Base-by-base conservation (phyloP, 495 filamentous ascomycete species). In the Sordaria brevicollis region DNA sequence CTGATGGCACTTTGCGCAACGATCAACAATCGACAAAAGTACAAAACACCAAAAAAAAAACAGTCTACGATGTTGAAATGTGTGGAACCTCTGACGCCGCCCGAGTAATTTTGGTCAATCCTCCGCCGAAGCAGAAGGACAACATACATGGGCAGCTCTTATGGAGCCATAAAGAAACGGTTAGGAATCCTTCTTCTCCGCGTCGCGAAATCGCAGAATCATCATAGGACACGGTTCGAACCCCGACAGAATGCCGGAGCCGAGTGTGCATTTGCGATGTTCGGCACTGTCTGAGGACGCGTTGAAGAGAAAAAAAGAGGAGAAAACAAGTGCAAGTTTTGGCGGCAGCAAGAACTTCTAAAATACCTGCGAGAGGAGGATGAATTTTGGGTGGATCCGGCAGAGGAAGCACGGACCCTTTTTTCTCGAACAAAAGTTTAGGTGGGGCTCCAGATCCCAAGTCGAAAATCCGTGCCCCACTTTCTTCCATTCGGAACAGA, bases 21-120 rank as follows among this genome's bases (percentile, higher is more conserved):
- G 13, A 62, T 62, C 25, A 54, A 25, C 19, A 54, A 49, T n/a
- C n/a, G n/a, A 29, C 43, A 49, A 13, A 29, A 21, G 43, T 6
- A 11, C 43, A 62, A 62, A 62, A 62, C 49, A 62, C 49, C 49
- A 31, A 8, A 8, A 31, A 31, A 11, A 31, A 8, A 8, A 31
- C 13, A 11, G 3, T 57, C 33, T 57, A 57, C 49, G 25, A 33
- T 35, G 21, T 29, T 41, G 29, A 65, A 71, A 82, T 94, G 91
- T 94, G 71, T 80, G 91, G 86, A 87, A 83, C 90, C 90, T 94
- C 91, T 94, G 92, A 95, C 92, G 88, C 92, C 87, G 91, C 88
- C 91, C 88, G 87, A 87, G 89, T 89, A 92, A 93, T 83, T 72
- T 83, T 80, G 75, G 66, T 67, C 74, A 74, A 71, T 38, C 74